A percentile compares a stretch with the other conserved stretches of the same genome.
phyloP scores from a whole-genome alignment of 495 filamentous ascomycete genomes.

The Trichoderma asperelloides region DNA sequence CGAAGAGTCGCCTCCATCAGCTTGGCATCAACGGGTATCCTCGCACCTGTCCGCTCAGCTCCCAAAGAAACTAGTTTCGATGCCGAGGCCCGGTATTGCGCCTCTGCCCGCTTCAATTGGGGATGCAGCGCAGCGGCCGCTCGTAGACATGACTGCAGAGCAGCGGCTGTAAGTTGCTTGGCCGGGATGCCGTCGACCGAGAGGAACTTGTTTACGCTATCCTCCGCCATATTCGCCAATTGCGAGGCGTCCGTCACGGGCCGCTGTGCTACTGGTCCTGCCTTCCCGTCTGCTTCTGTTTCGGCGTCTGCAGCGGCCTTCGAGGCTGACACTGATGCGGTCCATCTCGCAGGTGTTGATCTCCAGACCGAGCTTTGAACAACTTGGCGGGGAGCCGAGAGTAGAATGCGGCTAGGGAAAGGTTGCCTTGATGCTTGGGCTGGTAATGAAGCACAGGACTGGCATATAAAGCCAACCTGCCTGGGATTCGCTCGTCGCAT shows the following conservation, averaged over 20 bases:
- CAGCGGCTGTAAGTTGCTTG: slow-evolving; percentile 22
- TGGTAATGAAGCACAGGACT: not conserved
- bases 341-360: not conserved
- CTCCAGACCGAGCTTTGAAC: not conserved
- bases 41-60: slow-evolving; percentile 12
- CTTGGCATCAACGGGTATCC: not conserved
- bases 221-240: slow-evolving; percentile 7
- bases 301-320: not conserved
- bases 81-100: slow-evolving; percentile 10
- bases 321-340: not conserved
- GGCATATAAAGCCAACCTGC: slow-evolving; percentile 8
- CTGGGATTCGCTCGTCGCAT: slow-evolving; percentile 7
- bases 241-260: not conserved
- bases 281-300: not conserved
- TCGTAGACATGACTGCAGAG: slow-evolving; percentile 20
- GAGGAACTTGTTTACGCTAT: slow-evolving; percentile 23
- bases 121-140: slow-evolving; percentile 9
- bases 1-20: slow-evolving; percentile 27
- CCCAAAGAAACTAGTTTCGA: slow-evolving; percentile 25
- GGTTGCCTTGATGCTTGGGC: not conserved
- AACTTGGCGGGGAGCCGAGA: not conserved
- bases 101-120: slow-evolving; percentile 9
- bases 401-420: not conserved
- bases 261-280: not conserved
- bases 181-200: slow-evolving; percentile 24